These are phyloP conservation scores for Toxicodendron radicans DNA, from an alignment of 345 rosid species.

Conservation along the genomic window DNA sequence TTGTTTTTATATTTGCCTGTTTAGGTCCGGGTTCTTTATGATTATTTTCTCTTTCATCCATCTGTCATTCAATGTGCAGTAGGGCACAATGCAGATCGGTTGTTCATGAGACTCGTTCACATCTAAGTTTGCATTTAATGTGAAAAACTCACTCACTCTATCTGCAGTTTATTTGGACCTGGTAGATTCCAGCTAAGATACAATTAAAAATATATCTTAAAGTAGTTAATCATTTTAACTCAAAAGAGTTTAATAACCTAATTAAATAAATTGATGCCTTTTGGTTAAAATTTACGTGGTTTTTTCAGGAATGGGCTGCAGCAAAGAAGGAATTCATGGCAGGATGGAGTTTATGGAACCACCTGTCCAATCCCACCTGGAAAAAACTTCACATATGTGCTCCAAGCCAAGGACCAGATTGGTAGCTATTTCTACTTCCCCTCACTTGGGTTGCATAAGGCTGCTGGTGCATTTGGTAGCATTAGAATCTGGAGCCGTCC, in stretches of 20 bases:
- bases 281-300: too few species aligned
- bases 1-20: not conserved
- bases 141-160: not conserved
- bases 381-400: slow-evolving; percentile 70
- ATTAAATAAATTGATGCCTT: too few species aligned
- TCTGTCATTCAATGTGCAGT: not conserved
- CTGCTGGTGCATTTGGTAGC: slow-evolving; percentile 88
- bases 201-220: too few species aligned
- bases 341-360: slow-evolving; percentile 87
- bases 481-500: slow-evolving; percentile 89
- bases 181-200: too few species aligned
- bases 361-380: slow-evolving; percentile 91
- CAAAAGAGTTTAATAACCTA: too few species aligned
- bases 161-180: not conserved
- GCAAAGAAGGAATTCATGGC: slow-evolving; percentile 85
- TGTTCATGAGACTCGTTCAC: not conserved
- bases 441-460: slow-evolving; percentile 83
- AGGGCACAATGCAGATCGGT: not conserved
- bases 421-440: slow-evolving; percentile 92
- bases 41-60: not conserved
- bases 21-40: not conserved
- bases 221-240: too few species aligned
- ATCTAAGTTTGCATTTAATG: not conserved
- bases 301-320: slow-evolving; percentile 77
- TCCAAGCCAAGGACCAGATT: slow-evolving; percentile 92